Percentiles rank a stretch among this genome's conserved stretches.
Conservation (phyloP, 345 rosid genomes). For the Boechera retrofracta region DNA sequence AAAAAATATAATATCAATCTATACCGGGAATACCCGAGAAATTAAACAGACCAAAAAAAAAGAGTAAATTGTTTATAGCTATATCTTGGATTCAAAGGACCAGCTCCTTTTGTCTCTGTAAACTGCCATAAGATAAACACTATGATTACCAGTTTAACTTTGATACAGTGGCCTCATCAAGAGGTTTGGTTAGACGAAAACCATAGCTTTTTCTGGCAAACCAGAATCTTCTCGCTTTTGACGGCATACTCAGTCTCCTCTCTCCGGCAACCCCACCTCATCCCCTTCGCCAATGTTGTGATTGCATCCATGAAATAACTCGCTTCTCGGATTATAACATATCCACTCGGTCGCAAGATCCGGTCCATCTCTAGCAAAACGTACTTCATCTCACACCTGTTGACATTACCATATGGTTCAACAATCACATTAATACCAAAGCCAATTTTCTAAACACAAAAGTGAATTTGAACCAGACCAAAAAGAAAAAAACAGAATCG, state of each 20-base stretch:
- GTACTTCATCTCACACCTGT: slow-evolving; percentile 86
- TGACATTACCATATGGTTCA: slow-evolving; percentile 13
- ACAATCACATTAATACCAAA: slow-evolving; percentile 11
- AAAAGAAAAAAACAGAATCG: too few relatives aligned
- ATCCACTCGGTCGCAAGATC: slow-evolving; percentile 79
- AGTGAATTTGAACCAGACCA: too few relatives aligned
- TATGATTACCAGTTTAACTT: slow-evolving; percentile 24
- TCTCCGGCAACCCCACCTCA: slow-evolving; percentile 82
- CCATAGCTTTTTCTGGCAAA: slow-evolving; percentile 96
- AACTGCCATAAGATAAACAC: slow-evolving; percentile 11
- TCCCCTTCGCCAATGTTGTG: slow-evolving; percentile 68
- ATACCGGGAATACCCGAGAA: slow-evolving; percentile 5
- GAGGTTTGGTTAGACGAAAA: slow-evolving; percentile 53
- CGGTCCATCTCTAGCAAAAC: slow-evolving; percentile 92
- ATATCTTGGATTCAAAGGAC: slow-evolving; percentile 26
- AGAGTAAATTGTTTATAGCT: slow-evolving; percentile 14
- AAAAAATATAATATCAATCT: slow-evolving; percentile 21
- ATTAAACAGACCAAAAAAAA: not conserved
- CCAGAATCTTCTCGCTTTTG: slow-evolving; percentile 77
- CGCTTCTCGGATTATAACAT: slow-evolving; percentile 79
- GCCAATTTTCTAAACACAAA: not conserved
- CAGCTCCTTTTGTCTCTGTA: slow-evolving; percentile 5
- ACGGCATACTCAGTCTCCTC: slow-evolving; percentile 69
- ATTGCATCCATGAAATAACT: slow-evolving; percentile 76
- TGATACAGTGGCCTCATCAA: slow-evolving; percentile 24